These are phyloP conservation scores for Thermochaetoides thermophila DNA, from an alignment of 495 filamentous ascomycete genomes.

Conservation along the genomic window DNA sequence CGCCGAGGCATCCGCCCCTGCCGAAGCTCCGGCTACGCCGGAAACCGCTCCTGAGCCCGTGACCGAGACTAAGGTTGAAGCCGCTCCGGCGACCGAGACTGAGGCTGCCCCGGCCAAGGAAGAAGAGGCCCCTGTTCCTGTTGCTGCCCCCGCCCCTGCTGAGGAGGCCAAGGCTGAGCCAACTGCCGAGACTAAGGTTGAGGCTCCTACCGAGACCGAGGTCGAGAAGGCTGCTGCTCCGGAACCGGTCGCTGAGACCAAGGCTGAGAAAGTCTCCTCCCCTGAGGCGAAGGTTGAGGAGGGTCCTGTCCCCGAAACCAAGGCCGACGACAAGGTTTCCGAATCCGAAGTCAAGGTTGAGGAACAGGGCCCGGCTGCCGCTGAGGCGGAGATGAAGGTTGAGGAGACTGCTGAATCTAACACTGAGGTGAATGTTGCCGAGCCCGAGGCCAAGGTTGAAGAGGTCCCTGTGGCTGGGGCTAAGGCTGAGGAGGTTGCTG, in stretches of 20 bases:
- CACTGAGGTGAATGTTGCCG: not conserved
- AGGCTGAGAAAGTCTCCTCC: too few species aligned
- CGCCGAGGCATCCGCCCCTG: too few species aligned
- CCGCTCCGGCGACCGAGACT: not conserved
- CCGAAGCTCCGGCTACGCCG: not conserved
- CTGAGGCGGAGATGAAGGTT: not conserved
- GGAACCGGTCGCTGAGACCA: too few species aligned
- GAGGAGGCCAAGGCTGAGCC: slow-evolving; percentile 3
- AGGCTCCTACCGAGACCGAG: too few species aligned
- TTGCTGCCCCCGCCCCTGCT: slow-evolving; percentile 6
- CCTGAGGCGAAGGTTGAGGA: slow-evolving; percentile 4
- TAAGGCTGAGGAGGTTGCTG: too few species aligned
- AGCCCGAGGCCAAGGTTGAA: not conserved
- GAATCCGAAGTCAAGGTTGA: not conserved
- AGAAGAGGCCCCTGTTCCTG: not conserved
- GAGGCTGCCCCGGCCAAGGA: slow-evolving; percentile 3
- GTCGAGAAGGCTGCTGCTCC: too few species aligned
- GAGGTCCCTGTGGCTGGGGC: slow-evolving; percentile 4
- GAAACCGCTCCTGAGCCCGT: not conserved
- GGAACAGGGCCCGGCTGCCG: not conserved
- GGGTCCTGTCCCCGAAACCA: too few species aligned
- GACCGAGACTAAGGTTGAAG: slow-evolving; percentile 4
- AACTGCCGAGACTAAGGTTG: too few species aligned
- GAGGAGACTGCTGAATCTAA: slow-evolving; percentile 1
- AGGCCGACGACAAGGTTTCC: too few species aligned